These are phyloP conservation scores for Sclerospora graminicola DNA, from an alignment of 352 stramenopile species.

Conservation along the genomic window DNA sequence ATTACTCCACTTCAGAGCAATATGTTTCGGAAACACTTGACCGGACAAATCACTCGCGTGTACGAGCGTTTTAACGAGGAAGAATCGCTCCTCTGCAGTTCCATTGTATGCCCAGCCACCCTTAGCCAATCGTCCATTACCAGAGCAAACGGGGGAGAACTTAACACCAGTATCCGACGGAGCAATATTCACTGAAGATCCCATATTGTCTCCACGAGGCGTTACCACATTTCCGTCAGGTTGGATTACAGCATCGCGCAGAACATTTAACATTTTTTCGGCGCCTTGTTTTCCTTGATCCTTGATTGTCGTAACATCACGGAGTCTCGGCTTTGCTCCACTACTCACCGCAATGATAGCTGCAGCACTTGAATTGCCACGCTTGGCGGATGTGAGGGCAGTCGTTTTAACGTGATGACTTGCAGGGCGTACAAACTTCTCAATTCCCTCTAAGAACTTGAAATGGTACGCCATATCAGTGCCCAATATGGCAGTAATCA, in stretches of 20 bases:
- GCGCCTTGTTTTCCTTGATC: slow-evolving; percentile 17
- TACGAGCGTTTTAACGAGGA: slow-evolving; percentile 78
- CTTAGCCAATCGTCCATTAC: slow-evolving; percentile 21
- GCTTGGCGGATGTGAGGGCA: slow-evolving; percentile 29
- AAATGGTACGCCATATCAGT: slow-evolving; percentile 89
- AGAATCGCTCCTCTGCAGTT: slow-evolving; percentile 66
- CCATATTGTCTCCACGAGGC: slow-evolving; percentile 17
- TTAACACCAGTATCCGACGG: slow-evolving; percentile 10
- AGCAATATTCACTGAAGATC: slow-evolving; percentile 16
- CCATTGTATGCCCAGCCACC: slow-evolving; percentile 54
- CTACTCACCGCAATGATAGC: slow-evolving; percentile 17
- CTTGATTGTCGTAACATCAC: slow-evolving; percentile 11
- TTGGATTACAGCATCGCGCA: slow-evolving; percentile 60
- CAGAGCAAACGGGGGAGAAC: slow-evolving; percentile 7
- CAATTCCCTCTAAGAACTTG: slow-evolving; percentile 70
- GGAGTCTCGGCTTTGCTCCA: slow-evolving; percentile 10
- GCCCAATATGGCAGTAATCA: slow-evolving; percentile 79
- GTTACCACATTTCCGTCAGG: slow-evolving; percentile 29
- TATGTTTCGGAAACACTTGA: slow-evolving; percentile 77
- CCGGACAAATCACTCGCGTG: slow-evolving; percentile 82
- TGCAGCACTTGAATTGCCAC: slow-evolving; percentile 17
- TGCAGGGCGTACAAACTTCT: slow-evolving; percentile 53
- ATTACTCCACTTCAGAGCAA: slow-evolving; percentile 87
- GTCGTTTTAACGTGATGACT: slow-evolving; percentile 41
- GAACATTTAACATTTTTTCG: slow-evolving; percentile 25